Evolutionary conservation across 2,329 filamentous ascomycete species (phyloP), one percentile per base, ranked within the genome.

Genomic region (Exophiala sp.): DNA sequence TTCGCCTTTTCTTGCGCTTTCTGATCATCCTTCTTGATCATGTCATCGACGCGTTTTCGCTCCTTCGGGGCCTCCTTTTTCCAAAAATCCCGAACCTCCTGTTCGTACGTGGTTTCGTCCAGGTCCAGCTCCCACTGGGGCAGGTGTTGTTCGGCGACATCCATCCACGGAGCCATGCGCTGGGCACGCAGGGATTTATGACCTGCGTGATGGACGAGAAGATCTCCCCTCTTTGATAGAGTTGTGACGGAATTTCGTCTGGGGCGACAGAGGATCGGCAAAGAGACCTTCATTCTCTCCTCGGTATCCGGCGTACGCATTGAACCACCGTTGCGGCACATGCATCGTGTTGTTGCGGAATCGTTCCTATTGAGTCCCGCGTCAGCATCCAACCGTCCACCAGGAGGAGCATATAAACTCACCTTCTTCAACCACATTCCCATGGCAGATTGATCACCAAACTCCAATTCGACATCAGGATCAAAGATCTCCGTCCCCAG

Each of bases 151-250:
- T 64, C 62, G 2, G 61, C 55, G 8, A 60, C 50, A 41, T 64
- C 60, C 53, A 64, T 32, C 61, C 62, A 65, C 24, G 58, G 59
- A 2, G 52, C 48, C 63, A 65, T 65, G 27, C 63, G 57, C 11
- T 53, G 46, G 56, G 57, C 60, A 22, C 63, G 55, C n/a, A 57
- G 46, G 6, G 63, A 58, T 18, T 57, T 58, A 1, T 63, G 43
- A 2, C 64, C 64, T 0, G 64, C 63, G 30, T 65, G 64, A 47
- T 66, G 64, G 13, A 66, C 63, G 6, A 65, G 57, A n/a, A 65
- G 49, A 44, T 66, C 60, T 0, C 64, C n/a, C 64, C n/a, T 56
- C 50, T 24, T 56, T 47, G 22, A 53, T 40, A 1, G 43, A 44
- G n/a, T 50, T 43, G 24, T 23, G 27, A 7, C 42, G 14, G 7